Evolutionary conservation across 1,284 basidiomycete species (phyloP), one percentile per base, ranked within the genome.

Genomic region (Cryptococcus sp.): DNA sequence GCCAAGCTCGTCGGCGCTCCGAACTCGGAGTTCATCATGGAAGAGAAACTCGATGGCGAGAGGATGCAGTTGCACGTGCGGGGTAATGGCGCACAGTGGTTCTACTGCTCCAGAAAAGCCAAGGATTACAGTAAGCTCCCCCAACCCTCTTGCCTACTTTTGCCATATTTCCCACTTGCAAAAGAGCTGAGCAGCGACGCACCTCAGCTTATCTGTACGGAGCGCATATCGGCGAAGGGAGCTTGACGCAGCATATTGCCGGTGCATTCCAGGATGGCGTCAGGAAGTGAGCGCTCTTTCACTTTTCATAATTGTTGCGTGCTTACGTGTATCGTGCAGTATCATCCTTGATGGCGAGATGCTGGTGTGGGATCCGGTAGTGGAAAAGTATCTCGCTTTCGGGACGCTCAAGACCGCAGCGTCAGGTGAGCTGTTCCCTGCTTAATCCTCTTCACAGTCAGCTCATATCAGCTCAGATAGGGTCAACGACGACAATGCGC

Each of bases 41-140:
- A 97, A 73, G 94, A 98, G 80, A 98, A 97, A 75, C 83, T 96
- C 1, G 93, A 98, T 70, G 93, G 93, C 1, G 93, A 98, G 75
- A 82, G 94, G 27, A 93, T 97, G 77, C 94, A 97, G 73, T 70
- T 98, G 51, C 94, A 98, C 72, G 95, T 91, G 77, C 83, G 87
- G 50, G 90, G 89, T 2, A 88, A 89, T 59, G 75, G 74, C 3
- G 68, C 73, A 0, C 86, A 91, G 72, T 97, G 90, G 73, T 90
- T 88, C 67, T 97, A 94, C 71, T 93, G 88, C 71, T 96, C 93
- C 10, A 85, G 93, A 72, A 95, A 95, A 72, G 91, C 90, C 8
- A 95, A 93, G 68, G 89, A 94, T 67, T 96, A 96, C 74, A 95
- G 93, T 77, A 35, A 59, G 74, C 31, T 10, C 31, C 5, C 31